Percentiles rank a stretch among this genome's conserved stretches.
Conservation (phyloP, 2,329 filamentous ascomycete genomes). For the Knufia petricola region DNA sequence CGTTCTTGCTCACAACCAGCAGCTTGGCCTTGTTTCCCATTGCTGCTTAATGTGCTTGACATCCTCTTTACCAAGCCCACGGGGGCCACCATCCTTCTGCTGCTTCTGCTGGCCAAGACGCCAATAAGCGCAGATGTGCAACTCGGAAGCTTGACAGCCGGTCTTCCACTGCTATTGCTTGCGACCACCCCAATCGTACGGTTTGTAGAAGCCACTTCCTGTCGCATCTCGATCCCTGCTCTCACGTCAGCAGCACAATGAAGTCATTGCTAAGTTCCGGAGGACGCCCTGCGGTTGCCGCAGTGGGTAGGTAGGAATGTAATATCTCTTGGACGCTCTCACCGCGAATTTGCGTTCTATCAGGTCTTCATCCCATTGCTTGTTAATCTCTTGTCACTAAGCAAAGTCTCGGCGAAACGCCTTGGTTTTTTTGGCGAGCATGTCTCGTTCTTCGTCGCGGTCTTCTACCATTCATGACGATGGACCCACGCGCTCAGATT, state of each 20-base stretch:
- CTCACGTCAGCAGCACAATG: background rate
- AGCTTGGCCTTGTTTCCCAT: background rate
- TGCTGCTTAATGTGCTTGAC: background rate
- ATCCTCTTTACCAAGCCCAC: too few species aligned
- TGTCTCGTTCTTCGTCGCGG: constrained; percentile 3
- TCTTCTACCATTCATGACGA: constrained; percentile 6
- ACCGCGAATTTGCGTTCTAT: background rate
- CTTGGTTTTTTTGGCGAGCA: background rate
- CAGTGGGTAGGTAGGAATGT: background rate
- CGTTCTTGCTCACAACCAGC: background rate
- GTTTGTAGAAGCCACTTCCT: background rate
- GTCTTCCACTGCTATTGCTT: too few species aligned
- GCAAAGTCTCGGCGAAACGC: background rate
- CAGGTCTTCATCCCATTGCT: constrained; percentile 1
- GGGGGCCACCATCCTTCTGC: too few species aligned
- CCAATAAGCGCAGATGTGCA: too few species aligned
- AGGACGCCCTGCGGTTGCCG: background rate
- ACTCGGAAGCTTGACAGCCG: too few species aligned
- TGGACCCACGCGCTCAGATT: background rate
- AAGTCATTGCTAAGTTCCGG: background rate
- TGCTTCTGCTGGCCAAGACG: too few species aligned
- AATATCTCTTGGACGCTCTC: background rate
- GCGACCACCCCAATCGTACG: background rate
- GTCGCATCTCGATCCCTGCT: background rate
- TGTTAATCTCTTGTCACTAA: background rate